Base-by-base conservation (phyloP, 129 eudicot genomes). In the Pulicaria dysenterica region DNA sequence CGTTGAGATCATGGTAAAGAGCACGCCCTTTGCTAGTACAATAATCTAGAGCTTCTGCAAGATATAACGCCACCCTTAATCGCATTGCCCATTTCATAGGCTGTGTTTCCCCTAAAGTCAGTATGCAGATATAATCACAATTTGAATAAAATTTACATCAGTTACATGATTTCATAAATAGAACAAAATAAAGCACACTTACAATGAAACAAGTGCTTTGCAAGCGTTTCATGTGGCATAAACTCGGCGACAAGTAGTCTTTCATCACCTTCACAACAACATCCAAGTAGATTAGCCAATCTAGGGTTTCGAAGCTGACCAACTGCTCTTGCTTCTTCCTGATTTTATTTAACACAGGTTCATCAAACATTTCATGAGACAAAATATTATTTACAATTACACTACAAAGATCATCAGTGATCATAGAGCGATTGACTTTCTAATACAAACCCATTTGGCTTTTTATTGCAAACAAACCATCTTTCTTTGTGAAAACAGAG, bases 81-180 rank as follows among this genome's bases (percentile, higher is more conserved):
- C 98, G 86, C 98, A 92, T 92, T 42, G 95, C 87, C 98, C 98
- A 92, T 84, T 89, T 92, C 98, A 92, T 87, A 36, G 98, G 98
- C 4, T 89, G 98, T 57, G 95, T 61, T 73, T 92, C 96, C 98
- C 98, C 98, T 92, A 69, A 69, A 19, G 31, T 60, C 69, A 82
- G 54, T 42, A 87, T 66, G 64, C 64, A 73, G 73, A 75, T 37
- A 63, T 31, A 64, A 73, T 70, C 51, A 49, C 68, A 55, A 58
- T 55, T 59, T 58, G n/a, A 12, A 39, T 13, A 5, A 8, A 50
- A 47, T n/a, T 37, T 63, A 34, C 73, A 46, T 58, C 45, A 60
- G 42, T 73, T 34, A 11, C 11, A 14, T 58, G n/a, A 19, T 47
- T 51, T 37, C 46, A 55, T 7, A 68, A 39, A 46, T 55, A 47